Conservation (phyloP, 2,329 filamentous ascomycete genomes). For the Fusarium euwallaceae region DNA sequence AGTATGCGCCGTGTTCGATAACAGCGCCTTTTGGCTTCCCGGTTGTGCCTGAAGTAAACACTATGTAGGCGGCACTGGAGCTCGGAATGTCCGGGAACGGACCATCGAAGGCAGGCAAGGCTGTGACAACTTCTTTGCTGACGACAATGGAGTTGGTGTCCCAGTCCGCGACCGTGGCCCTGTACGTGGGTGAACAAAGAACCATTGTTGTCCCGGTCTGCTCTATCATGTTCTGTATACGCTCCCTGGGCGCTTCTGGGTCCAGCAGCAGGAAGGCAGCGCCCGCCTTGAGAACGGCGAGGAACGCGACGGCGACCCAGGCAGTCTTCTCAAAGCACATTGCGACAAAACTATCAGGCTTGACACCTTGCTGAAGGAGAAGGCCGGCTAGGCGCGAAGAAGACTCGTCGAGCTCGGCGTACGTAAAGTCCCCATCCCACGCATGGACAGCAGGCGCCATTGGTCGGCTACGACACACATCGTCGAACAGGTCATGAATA, state of each 20-base stretch:
- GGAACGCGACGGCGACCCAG: slow-evolving; percentile 4
- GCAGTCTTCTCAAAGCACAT: slow-evolving; percentile 14
- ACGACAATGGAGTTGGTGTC: neutral
- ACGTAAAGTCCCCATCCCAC: slow-evolving; percentile 14
- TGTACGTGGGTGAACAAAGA: neutral
- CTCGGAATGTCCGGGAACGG: neutral
- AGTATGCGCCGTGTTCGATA: slow-evolving; percentile 63
- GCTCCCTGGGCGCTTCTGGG: slow-evolving; percentile 7
- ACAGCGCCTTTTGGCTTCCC: slow-evolving; percentile 47
- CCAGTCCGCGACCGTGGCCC: neutral
- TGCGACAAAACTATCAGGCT: slow-evolving; percentile 2
- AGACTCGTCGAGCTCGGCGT: slow-evolving; percentile 2
- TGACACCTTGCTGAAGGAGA: neutral
- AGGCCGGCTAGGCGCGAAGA: slow-evolving; percentile 4
- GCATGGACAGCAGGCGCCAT: neutral
- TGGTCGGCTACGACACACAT: neutral
- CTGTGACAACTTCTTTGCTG: neutral
- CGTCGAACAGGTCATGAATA: neutral
- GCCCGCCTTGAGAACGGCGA: slow-evolving; percentile 22
- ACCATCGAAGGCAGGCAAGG: neutral
- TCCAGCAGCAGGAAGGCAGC: slow-evolving; percentile 16
- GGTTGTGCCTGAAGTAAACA: slow-evolving; percentile 49
- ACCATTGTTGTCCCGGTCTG: slow-evolving; percentile 1
- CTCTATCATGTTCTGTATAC: neutral
- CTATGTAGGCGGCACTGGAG: slow-evolving; percentile 37